A percentile compares a stretch with the other conserved stretches of the same genome.
Conservation (phyloP, 1,139 yeast species). For the Blastobotrys indianensis region DNA sequence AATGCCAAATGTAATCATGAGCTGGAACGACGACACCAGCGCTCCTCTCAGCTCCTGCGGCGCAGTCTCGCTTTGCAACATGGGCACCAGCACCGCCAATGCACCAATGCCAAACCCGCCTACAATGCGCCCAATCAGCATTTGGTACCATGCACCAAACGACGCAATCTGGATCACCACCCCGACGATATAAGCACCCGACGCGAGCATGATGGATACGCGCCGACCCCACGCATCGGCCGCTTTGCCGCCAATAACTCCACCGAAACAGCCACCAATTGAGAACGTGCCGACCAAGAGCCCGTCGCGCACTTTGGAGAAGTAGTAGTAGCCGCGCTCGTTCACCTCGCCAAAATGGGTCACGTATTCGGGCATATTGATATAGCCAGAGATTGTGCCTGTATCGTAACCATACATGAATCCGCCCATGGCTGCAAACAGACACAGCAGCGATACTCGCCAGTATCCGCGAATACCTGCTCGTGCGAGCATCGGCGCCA, state of each 20-base stretch:
- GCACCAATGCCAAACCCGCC: slow-evolving; percentile 64
- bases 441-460: slow-evolving; percentile 15
- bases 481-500: no score
- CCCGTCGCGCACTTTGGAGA: slow-evolving; percentile 42
- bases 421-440: slow-evolving; percentile 25
- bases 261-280: slow-evolving; percentile 51
- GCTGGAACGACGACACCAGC: slow-evolving; percentile 58
- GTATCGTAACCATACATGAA: slow-evolving; percentile 52
- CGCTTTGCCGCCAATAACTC: slow-evolving; percentile 42
- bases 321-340: slow-evolving; percentile 17
- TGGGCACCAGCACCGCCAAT: slow-evolving; percentile 57
- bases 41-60: slow-evolving; percentile 69
- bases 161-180: slow-evolving; percentile 47
- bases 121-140: slow-evolving; percentile 42
- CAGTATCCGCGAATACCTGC: background rate
- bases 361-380: slow-evolving; percentile 61
- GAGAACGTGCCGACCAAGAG: slow-evolving; percentile 48
- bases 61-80: slow-evolving; percentile 65
- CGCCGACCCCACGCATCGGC: slow-evolving; percentile 51
- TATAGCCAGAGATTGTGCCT: slow-evolving; percentile 60
- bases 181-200: slow-evolving; percentile 46
- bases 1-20: slow-evolving; percentile 62
- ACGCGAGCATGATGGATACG: slow-evolving; percentile 42
- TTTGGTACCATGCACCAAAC: slow-evolving; percentile 36
- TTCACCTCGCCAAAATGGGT: slow-evolving; percentile 42